phyloP scores from a whole-genome alignment of 208 protist species.

The Leptomonas pyrrhocoris region DNA sequence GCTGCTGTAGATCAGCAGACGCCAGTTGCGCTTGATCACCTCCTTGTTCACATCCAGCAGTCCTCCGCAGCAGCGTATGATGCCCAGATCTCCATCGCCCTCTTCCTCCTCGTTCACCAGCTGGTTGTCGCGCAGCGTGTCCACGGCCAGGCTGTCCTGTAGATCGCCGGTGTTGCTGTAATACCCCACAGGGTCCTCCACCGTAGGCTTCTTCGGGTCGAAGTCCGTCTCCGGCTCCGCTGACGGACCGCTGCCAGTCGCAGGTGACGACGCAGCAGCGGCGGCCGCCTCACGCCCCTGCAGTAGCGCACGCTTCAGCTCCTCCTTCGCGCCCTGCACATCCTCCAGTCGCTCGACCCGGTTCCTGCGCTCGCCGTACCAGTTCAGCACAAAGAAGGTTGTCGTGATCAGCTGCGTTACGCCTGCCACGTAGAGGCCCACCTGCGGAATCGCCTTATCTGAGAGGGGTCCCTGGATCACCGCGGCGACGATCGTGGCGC shows the following conservation, averaged over 20 bases:
- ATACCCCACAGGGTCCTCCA: conserved; percentile 13
- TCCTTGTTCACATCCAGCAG: conserved; percentile 72
- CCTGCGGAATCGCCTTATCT: conserved; percentile 40
- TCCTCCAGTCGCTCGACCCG: conserved; percentile 53
- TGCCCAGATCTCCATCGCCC: not conserved
- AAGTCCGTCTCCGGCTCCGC: not conserved
- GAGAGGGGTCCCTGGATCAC: conserved; percentile 62
- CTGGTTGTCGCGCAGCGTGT: conserved; percentile 13
- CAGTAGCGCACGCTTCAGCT: conserved; percentile 22
- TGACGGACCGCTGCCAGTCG: not conserved
- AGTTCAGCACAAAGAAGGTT: conserved; percentile 71
- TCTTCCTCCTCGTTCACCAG: conserved; percentile 19
- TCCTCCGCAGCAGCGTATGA: conserved; percentile 37
- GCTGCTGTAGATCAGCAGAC: conserved; percentile 53
- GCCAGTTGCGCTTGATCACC: conserved; percentile 51
- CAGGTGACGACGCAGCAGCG: not conserved
- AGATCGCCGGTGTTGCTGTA: not conserved
- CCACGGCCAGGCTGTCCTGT: conserved; percentile 13
- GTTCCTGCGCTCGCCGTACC: conserved; percentile 73
- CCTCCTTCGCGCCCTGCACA: conserved; percentile 24
- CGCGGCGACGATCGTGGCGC: conserved; percentile 51
- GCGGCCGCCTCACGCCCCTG: not conserved
- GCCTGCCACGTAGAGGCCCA: conserved; percentile 61
- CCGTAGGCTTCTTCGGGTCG: conserved; percentile 24
- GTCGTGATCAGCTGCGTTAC: conserved; percentile 55